These are phyloP conservation scores for Lachnellula cervina DNA, from an alignment of 2,329 filamentous ascomycete species.

Conservation along the genomic window DNA sequence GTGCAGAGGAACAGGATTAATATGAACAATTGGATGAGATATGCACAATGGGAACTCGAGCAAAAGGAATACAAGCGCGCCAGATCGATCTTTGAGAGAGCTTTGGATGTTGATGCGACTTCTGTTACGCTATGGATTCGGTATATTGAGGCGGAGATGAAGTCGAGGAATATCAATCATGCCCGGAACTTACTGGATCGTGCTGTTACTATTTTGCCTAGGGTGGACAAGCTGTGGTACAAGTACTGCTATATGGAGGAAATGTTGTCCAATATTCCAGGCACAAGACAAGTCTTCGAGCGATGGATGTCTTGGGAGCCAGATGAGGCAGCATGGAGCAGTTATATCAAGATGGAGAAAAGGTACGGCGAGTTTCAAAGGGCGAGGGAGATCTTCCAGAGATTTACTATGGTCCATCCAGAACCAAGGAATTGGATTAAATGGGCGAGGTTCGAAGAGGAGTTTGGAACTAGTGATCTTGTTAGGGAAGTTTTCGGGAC, in stretches of 20 bases:
- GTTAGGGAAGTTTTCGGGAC: conserved; percentile 88
- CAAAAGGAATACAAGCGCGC: conserved; percentile 95
- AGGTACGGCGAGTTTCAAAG: conserved; percentile 87
- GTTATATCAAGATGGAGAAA: conserved; percentile 97
- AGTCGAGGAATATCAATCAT: conserved; percentile 91
- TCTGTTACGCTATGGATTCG: conserved; percentile 84
- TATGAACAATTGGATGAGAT: conserved; percentile 98
- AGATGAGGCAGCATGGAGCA: conserved; percentile 89
- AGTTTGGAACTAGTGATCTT: conserved; percentile 84
- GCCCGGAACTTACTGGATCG: conserved; percentile 90
- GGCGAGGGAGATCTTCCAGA: conserved; percentile 82
- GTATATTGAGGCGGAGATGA: conserved; percentile 96
- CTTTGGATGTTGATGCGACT: conserved; percentile 85
- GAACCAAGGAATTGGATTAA: conserved; percentile 98
- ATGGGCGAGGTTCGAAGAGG: conserved; percentile 96
- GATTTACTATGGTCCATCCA: conserved; percentile 88
- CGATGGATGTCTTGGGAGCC: conserved; percentile 99
- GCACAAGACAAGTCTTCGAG: conserved; percentile 91
- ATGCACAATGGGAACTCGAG: conserved; percentile 95
- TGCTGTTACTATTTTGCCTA: conserved; percentile 84
- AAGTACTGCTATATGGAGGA: conserved; percentile 99
- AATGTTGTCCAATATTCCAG: conserved; percentile 89
- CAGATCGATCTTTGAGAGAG: conserved; percentile 88
- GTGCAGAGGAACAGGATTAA: conserved; percentile 90
- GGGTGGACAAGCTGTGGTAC: conserved; percentile 97